Base-by-base conservation (phyloP, 75 land plant species). In the Pseudotsuga menziesii region DNA sequence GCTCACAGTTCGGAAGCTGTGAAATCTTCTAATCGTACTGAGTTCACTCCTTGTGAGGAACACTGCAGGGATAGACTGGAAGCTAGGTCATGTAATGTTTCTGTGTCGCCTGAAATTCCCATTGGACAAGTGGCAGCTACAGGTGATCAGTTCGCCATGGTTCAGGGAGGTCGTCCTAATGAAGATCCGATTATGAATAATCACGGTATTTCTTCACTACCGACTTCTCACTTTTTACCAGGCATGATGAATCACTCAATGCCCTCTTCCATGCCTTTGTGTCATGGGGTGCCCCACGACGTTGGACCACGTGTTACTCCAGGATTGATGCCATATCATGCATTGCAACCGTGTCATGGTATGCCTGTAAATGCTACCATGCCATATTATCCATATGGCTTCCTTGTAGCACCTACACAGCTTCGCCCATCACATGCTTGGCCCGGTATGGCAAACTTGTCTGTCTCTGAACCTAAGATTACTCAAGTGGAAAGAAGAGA, bases 401-500 rank as follows among this genome's bases (percentile, higher is more conserved):
- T 86, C 27, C 83, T 79, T 35, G 22, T 85, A 57, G 88, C 83
- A 19, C 83, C 94, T 25, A 78, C 80, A 32, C 91, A 87, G 61
- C 58, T 88, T 69, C 74, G 88, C 36, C 72, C 83, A 14, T 32
- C 63, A 23, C 86, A 81, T 57, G 66, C 52, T 15, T 84, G 85
- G 88, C 84, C 85, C 55, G 74, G 86, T 16, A 36, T 56, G 72
- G 79, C 77, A 11, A 66, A 35, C 72, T 61, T 67, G 23, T 56
- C 86, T 58, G n/a, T 79, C 27, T 26, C 78, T 73, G 94, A 85
- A 73, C 74, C 73, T 22, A 89, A 89, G 66, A 15, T 75, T 13
- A 79, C 71, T 39, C 85, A 79, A 72, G 80, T 82, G 61, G 94
- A 88, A 58, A 88, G 94, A 81, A 87, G 97, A 73, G 94, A 93